Evolutionary conservation across 2,329 filamentous ascomycete genomes (phyloP).

Genomic region (Pseudopithomyces chartarum): DNA sequence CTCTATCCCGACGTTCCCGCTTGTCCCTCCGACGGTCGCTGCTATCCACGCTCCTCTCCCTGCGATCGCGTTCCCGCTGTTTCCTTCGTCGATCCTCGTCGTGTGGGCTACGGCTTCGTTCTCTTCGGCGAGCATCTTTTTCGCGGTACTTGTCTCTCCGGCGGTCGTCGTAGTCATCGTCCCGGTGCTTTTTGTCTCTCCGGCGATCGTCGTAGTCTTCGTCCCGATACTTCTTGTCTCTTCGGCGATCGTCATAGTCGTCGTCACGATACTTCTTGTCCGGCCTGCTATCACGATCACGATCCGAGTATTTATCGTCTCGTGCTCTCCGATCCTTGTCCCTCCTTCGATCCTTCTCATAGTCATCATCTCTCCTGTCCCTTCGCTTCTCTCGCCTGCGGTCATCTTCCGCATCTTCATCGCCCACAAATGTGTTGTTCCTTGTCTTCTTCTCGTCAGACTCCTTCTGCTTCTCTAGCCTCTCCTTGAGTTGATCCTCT

Average conservation of each 20-base stretch:
- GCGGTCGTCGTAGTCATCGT: constrained; percentile 11
- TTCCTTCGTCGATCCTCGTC: constrained; percentile 12
- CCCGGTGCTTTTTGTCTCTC: constrained; percentile 10
- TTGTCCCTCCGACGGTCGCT: constrained; percentile 11
- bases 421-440: constrained; percentile 19
- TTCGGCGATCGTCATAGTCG: neutral
- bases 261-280: constrained; percentile 9
- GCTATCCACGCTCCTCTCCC: constrained; percentile 17
- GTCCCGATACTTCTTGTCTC: constrained; percentile 11
- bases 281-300: no score
- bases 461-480: constrained; percentile 54
- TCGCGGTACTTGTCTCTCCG: constrained; percentile 5
- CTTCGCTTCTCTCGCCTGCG: constrained; percentile 24
- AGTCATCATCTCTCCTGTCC: constrained; percentile 25
- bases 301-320: constrained; percentile 13
- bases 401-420: constrained; percentile 23
- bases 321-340: constrained; percentile 8
- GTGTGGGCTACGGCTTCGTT: constrained; percentile 3
- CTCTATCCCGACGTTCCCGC: constrained; percentile 6
- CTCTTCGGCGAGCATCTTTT: neutral
- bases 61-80: constrained; percentile 22
- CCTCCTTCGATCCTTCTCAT: constrained; percentile 25
- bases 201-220: constrained; percentile 8
- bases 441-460: constrained; percentile 41
- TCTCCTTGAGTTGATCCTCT: constrained; percentile 63